Evolutionary conservation across 345 rosid genomes (phyloP).

Genomic region (Cardamine chenopodiifolia): DNA sequence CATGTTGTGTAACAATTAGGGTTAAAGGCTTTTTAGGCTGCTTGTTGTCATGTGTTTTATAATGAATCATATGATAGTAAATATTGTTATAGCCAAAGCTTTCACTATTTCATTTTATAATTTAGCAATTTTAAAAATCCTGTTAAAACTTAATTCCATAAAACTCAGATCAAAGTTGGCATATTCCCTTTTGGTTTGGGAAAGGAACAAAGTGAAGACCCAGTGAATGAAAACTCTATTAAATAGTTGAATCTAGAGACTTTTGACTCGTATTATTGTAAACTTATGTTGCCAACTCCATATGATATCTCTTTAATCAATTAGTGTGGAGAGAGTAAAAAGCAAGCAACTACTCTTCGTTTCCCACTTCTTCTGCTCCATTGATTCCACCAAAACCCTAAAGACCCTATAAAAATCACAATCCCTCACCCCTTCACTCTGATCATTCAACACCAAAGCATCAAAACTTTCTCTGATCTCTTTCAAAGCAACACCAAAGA

Average conservation of each 20-base stretch:
- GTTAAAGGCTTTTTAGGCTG: slow-evolving; percentile 23
- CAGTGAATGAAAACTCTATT: not conserved
- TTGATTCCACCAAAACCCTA: slow-evolving; percentile 31
- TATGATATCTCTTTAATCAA: not conserved
- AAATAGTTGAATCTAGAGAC: not conserved
- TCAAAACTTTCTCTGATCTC: slow-evolving; percentile 4
- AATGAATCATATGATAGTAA: slow-evolving; percentile 34
- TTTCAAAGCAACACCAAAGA: slow-evolving; percentile 6
- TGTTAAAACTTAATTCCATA: not conserved
- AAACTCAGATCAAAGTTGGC: slow-evolving; percentile 2
- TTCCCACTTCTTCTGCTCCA: slow-evolving; percentile 38
- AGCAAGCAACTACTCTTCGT: slow-evolving; percentile 39
- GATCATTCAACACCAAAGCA: slow-evolving; percentile 24
- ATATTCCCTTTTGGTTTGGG: not conserved
- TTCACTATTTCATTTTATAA: not conserved
- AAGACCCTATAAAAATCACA: slow-evolving; percentile 31
- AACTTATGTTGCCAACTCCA: slow-evolving; percentile 38
- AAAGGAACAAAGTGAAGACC: not conserved
- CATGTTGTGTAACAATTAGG: slow-evolving; percentile 35
- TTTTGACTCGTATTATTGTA: slow-evolving; percentile 18
- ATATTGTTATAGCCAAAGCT: slow-evolving; percentile 30
- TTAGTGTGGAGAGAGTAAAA: slow-evolving; percentile 34
- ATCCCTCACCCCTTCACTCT: not conserved
- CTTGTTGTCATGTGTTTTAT: slow-evolving; percentile 35
- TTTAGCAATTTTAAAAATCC: not conserved